Conservation (phyloP, 2,329 filamentous ascomycete species). For the Xylaria sp. region DNA sequence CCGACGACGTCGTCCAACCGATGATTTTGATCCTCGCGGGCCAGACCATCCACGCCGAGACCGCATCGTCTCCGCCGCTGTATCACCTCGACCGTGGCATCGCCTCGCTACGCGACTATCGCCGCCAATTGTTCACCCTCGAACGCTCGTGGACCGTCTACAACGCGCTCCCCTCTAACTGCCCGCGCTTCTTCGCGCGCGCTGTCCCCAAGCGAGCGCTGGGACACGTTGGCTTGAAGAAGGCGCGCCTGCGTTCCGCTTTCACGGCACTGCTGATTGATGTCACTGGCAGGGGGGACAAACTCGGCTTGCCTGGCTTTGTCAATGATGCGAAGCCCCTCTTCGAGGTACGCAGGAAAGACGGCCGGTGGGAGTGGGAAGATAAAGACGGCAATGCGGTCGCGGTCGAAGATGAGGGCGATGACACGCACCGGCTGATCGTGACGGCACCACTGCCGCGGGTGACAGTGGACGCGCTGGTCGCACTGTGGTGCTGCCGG, state of each 20-base stretch:
- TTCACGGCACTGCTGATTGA: slow-evolving; percentile 24
- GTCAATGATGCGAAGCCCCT: slow-evolving; percentile 18
- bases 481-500: slow-evolving; percentile 30
- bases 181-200: slow-evolving; percentile 21
- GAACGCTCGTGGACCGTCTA: slow-evolving; percentile 24
- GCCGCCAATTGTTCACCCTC: slow-evolving; percentile 28
- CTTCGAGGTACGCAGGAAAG: slow-evolving; percentile 24
- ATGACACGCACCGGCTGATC: slow-evolving; percentile 28
- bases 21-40: slow-evolving; percentile 55
- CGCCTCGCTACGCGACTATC: slow-evolving; percentile 22
- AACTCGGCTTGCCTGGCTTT: slow-evolving; percentile 5
- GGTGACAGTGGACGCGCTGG: slow-evolving; percentile 26
- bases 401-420: slow-evolving; percentile 28
- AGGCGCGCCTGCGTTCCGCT: slow-evolving; percentile 22
- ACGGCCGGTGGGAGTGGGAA: slow-evolving; percentile 25
- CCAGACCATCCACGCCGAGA: slow-evolving; percentile 54
- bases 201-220: slow-evolving; percentile 25
- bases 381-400: slow-evolving; percentile 16
- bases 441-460: slow-evolving; percentile 26
- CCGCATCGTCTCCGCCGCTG: slow-evolving; percentile 49
- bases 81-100: slow-evolving; percentile 33
- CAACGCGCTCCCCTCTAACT: slow-evolving; percentile 15
- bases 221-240: slow-evolving; percentile 32
- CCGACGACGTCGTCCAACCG: slow-evolving; percentile 25
- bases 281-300: slow-evolving; percentile 14